These are phyloP conservation scores for Trichophyton benhamiae DNA, from an alignment of 2,329 filamentous ascomycete genomes.

Conservation along the genomic window DNA sequence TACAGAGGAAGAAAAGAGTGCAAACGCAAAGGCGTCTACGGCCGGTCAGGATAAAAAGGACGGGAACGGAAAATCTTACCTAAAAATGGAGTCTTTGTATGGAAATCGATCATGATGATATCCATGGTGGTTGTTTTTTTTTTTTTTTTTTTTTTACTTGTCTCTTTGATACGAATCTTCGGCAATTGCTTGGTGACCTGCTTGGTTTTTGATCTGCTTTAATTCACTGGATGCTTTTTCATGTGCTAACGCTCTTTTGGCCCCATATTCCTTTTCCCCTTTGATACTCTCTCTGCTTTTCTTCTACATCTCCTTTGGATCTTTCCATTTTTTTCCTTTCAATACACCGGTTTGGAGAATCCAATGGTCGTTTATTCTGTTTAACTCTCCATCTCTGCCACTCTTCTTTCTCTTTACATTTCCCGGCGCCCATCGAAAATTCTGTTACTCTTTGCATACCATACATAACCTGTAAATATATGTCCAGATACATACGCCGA, in stretches of 20 bases:
- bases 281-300: background rate
- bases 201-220: background rate
- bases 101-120: constrained; percentile 7
- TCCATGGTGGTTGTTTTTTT: background rate
- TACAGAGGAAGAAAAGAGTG: constrained; percentile 9
- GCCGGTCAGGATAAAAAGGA: constrained; percentile 6
- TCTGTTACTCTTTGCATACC: constrained; percentile 1
- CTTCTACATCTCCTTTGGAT: background rate
- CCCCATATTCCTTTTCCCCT: background rate
- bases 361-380: background rate
- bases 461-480: constrained; percentile 3
- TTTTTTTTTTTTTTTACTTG: background rate
- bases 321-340: background rate
- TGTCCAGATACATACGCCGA: constrained; percentile 2
- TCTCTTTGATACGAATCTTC: background rate
- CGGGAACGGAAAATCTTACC: constrained; percentile 7
- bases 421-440: constrained; percentile 1
- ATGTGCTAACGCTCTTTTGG: background rate
- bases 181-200: background rate
- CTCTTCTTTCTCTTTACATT: background rate
- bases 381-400: background rate
- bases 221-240: background rate
- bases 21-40: constrained; percentile 8
- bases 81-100: constrained; percentile 11
- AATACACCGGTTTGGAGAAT: background rate